A percentile compares a stretch with the other conserved stretches of the same genome.
phyloP scores from a whole-genome alignment of 345 rosid species.

The Aethionema arabicum region DNA sequence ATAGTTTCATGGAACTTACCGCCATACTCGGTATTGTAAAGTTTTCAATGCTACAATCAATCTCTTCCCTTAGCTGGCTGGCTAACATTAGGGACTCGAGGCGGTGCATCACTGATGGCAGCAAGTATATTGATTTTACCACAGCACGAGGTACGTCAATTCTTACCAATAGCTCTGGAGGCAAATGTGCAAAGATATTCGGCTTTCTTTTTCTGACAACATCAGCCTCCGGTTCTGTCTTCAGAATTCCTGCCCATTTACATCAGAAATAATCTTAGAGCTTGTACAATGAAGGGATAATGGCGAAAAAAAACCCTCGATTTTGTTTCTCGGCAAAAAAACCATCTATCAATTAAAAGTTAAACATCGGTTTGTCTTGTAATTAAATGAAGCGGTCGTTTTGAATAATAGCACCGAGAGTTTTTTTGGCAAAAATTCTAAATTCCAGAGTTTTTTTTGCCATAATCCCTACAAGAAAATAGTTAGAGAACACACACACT shows the following conservation, averaged over 20 bases:
- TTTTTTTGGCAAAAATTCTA: no score
- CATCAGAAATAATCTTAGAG: constrained; percentile 19
- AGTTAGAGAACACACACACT: constrained; percentile 4
- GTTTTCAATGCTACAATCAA: constrained; percentile 44
- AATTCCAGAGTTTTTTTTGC: no score
- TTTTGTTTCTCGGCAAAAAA: no score
- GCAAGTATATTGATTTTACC: constrained; percentile 61
- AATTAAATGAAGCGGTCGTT: no score
- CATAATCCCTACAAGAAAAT: constrained; percentile 1
- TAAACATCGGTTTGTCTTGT: no score
- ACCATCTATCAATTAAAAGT: no score
- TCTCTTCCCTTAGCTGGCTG: constrained; percentile 86
- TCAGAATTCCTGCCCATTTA: constrained; percentile 42
- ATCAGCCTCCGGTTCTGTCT: constrained; percentile 38
- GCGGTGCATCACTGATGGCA: constrained; percentile 84
- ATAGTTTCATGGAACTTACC: constrained; percentile 45
- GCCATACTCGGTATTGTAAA: constrained; percentile 54
- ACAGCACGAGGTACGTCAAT: constrained; percentile 48
- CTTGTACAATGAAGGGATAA: background rate
- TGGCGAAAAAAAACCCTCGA: no score
- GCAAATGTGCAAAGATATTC: constrained; percentile 57
- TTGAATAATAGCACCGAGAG: no score
- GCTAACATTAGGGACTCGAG: constrained; percentile 83
- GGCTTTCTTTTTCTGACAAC: constrained; percentile 40
- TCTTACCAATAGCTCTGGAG: constrained; percentile 77